Evolutionary conservation across 2,329 filamentous ascomycete species (phyloP), one percentile per base, ranked within the genome.

Genomic region (Clarireedia hainanense): DNA sequence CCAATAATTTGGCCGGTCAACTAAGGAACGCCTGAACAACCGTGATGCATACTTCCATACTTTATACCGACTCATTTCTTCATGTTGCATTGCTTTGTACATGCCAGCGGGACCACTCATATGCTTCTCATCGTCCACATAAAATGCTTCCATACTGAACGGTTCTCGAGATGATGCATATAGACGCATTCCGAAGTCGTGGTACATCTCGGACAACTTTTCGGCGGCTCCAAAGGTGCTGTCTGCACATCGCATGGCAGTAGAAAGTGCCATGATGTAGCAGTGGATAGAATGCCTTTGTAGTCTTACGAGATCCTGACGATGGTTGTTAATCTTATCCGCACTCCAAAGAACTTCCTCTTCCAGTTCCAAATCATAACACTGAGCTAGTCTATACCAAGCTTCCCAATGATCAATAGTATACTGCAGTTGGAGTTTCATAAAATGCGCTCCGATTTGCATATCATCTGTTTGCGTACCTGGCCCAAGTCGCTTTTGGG

Each of bases 151-250:
- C 84, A 88, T 88, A 17, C 74, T 75, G 57, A 89, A 81, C 7
- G 86, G 86, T 58, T 84, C 80, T 49, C 85, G 75, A 0, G 84
- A 83, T 15, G 85, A 87, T 2, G 84, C 77, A 68, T 89, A 89
- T 14, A 89, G 72, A 6, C 85, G 79, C 61, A 79, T 80, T 3
- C 80, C 86, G 70, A 88, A 89, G 58, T 88, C 84, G 5, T 78
- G 76, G 65, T 84, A 87, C 65, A 89, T 75, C 51, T 86, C 83
- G 2, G 83, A 80, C 34, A 88, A 72, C 59, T 80, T 80, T 37
- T 72, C 73, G 7, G 75, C 73, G 2, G 76, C 80, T 54, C 81
- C 79, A 46, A 75, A 69, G 6, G 75, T 73, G 30, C 76, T 71
- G 49, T 84, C 80, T 2, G 78, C 80, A 17, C 75, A 76, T 47